phyloP scores from a whole-genome alignment of 257 asterid species.

The Verbascum thapsus region DNA sequence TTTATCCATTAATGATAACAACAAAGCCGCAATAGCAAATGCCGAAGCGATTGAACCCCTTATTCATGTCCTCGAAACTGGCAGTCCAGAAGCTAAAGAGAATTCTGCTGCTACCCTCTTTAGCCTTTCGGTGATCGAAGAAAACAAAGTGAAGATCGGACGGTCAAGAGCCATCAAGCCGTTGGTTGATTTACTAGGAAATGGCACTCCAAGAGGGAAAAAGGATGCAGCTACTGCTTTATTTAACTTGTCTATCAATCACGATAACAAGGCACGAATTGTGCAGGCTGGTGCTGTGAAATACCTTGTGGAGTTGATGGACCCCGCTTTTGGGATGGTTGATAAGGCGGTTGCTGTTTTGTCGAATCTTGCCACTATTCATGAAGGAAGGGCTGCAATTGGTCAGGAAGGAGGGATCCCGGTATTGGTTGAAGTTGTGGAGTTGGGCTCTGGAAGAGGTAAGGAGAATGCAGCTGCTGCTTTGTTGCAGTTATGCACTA shows the following conservation, averaged over 20 bases:
- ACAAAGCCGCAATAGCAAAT: slow-evolving; percentile 76
- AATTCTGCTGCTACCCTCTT: slow-evolving; percentile 87
- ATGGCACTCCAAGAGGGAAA: slow-evolving; percentile 89
- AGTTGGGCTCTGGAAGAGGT: slow-evolving; percentile 82
- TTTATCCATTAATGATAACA: slow-evolving; percentile 72
- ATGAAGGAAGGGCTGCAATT: slow-evolving; percentile 69
- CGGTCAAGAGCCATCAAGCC: slow-evolving; percentile 79
- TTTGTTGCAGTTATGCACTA: slow-evolving; percentile 78
- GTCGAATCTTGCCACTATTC: slow-evolving; percentile 73
- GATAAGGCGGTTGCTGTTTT: slow-evolving; percentile 79
- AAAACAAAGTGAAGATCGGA: slow-evolving; percentile 74
- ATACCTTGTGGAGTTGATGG: slow-evolving; percentile 82
- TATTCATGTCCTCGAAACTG: slow-evolving; percentile 78
- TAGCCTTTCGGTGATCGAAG: slow-evolving; percentile 83
- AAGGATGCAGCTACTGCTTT: slow-evolving; percentile 74
- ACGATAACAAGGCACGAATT: slow-evolving; percentile 57
- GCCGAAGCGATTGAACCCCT: slow-evolving; percentile 79
- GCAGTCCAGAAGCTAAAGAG: slow-evolving; percentile 81
- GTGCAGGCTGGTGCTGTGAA: slow-evolving; percentile 84
- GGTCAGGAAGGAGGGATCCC: slow-evolving; percentile 78
- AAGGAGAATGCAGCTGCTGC: slow-evolving; percentile 97
- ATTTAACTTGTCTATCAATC: slow-evolving; percentile 55
- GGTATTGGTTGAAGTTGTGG: slow-evolving; percentile 82
- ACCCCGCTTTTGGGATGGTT: slow-evolving; percentile 91
- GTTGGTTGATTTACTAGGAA: slow-evolving; percentile 75